phyloP scores from a whole-genome alignment of 345 rosid species.

The Brassica carinata region DNA sequence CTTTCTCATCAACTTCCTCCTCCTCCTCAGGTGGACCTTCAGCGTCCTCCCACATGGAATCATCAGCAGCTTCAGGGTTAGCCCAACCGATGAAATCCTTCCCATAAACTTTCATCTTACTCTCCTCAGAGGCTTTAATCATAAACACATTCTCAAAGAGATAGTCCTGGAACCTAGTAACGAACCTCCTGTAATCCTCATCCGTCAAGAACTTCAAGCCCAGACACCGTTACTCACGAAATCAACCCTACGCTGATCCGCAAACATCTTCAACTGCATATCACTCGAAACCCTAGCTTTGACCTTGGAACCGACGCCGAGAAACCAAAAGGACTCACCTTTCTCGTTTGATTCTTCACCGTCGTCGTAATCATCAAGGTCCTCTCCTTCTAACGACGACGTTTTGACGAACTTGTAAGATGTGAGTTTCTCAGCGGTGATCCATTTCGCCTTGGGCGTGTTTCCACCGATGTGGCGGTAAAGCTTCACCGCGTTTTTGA shows the following conservation, averaged over 20 bases:
- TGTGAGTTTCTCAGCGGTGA: conserved; percentile 58
- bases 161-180: conserved; percentile 68
- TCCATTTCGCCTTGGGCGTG: conserved; percentile 87
- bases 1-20: conserved; percentile 36
- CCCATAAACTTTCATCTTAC: conserved; percentile 72
- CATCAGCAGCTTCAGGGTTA: conserved; percentile 87
- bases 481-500: conserved; percentile 69
- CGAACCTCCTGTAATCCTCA: conserved; percentile 67
- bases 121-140: conserved; percentile 65
- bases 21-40: conserved; percentile 49
- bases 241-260: conserved; percentile 78
- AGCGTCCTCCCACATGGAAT: conserved; percentile 94
- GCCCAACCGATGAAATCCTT: conserved; percentile 92
- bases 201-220: conserved; percentile 81
- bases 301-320: conserved; percentile 70
- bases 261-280: conserved; percentile 87
- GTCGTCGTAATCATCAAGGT: conserved; percentile 47
- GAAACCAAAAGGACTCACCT: conserved; percentile 59
- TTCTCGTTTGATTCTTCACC: conserved; percentile 40
- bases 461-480: conserved; percentile 82
- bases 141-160: conserved; percentile 85
- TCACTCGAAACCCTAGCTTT: conserved; percentile 70
- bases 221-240: conserved; percentile 78
- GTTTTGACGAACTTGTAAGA: conserved; percentile 57
- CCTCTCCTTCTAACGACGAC: conserved; percentile 32